Base-by-base conservation (phyloP, 352 stramenopile species). In the Pythium aquatile region DNA sequence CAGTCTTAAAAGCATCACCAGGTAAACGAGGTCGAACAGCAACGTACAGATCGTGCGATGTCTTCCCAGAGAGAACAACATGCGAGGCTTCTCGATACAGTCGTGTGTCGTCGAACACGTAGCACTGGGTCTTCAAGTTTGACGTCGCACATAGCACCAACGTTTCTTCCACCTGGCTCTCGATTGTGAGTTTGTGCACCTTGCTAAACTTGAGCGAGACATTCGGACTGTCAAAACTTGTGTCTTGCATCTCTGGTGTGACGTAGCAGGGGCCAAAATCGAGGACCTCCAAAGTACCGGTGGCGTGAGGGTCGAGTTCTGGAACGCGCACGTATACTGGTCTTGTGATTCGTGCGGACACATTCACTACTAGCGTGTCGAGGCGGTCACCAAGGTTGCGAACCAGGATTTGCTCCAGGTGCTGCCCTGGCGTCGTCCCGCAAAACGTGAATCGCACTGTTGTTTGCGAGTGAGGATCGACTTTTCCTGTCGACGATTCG, bases 91-190 rank as follows among this genome's bases (percentile, higher is more conserved):
- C 86, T 39, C 75, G 77, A 61, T 90, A 77, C 14, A 96, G 55
- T 5, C 76, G 75, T 13, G 64, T 70, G 51, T 96, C 86, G 65
- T 94, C 85, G 52, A 88, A 96, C 6, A 96, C 85, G 55, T 95
- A 96, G 60, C 88, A 96, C 65, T 96, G 88, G 6, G 85, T 96
- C 68, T 93, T 94, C 52, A 96, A 58, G 65, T 96, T 96, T 14
- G 86, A 94, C 20, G 85, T 93, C 17, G 88, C 85, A 61, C 76
- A 92, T 17, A 96, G 55, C 35, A 95, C 62, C 29, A 96, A 67
- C 2, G 79, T 73, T 56, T 94, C 78, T 5, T 77, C 67, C 5
- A 96, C 87, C 76, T 96, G 85, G 62, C 82, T 94, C 29, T 87
- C 70, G 26, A 96, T 57, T 13, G 85, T 92, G 40, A 96, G 65